A percentile compares a stretch with the other conserved stretches of the same genome.
Conservation (phyloP, 139 green algal species). For the Pseudopediastrum boryanum region DNA sequence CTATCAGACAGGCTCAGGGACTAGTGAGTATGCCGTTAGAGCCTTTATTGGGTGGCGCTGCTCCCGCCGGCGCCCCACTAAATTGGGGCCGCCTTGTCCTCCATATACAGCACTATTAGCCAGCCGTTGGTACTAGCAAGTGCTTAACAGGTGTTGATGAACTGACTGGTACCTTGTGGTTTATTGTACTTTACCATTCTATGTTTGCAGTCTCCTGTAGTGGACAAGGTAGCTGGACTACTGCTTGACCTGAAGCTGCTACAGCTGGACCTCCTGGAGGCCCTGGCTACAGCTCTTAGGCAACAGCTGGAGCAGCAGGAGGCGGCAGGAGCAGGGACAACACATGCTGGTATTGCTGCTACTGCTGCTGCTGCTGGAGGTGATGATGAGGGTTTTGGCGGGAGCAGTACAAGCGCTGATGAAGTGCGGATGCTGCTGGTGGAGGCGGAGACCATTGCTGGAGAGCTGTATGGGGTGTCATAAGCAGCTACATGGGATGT, state of each 20-base stretch:
- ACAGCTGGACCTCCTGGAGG: conserved; percentile 43
- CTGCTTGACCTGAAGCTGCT: conserved; percentile 40
- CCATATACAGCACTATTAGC: not conserved
- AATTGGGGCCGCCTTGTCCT: too few relatives aligned
- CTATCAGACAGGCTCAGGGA: too few relatives aligned
- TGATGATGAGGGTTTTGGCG: not conserved
- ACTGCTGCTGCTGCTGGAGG: conserved; percentile 10
- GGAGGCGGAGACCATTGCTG: conserved; percentile 20
- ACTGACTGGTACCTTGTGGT: not conserved
- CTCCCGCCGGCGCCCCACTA: too few relatives aligned
- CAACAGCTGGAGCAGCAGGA: not conserved
- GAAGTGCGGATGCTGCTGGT: conserved; percentile 24
- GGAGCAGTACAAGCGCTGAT: too few relatives aligned
- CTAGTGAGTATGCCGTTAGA: not conserved
- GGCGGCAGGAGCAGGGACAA: not conserved
- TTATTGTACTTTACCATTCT: not conserved
- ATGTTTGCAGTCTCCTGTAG: conserved; percentile 1
- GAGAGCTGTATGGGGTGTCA: conserved; percentile 19
- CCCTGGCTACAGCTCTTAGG: conserved; percentile 21
- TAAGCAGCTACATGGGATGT: too few relatives aligned
- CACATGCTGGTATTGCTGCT: too few relatives aligned
- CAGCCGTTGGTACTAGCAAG: not conserved
- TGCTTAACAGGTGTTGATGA: not conserved
- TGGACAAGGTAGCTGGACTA: not conserved
- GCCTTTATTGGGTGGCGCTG: not conserved